Base-by-base conservation (phyloP, 2,329 filamentous ascomycete species). In the Hypoxylon sp. region DNA sequence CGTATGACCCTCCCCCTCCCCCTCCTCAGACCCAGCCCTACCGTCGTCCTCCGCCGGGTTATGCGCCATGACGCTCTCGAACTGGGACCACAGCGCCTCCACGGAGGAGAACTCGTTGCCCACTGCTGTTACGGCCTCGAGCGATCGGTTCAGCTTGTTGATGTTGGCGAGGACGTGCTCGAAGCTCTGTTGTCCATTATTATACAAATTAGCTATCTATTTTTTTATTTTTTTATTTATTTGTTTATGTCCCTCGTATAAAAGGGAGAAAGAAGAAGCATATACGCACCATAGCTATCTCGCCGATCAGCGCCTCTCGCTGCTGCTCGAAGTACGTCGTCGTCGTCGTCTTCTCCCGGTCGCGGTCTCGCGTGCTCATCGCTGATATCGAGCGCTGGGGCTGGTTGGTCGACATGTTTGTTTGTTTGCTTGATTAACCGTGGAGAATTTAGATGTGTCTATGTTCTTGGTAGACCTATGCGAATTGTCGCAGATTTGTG, bases 21-120 rank as follows among this genome's bases (percentile, higher is more conserved):
- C 64, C 13, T 41, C 59, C 7, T 42, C 40, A 3, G 32, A 29
- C n/a, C 17, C 43, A 13, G 32, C 34, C 23, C 65, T 57, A 45
- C 44, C 57, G 35, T 67, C 64, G 32, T 74, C 75, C 2, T 75
- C 64, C 35, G 74, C 75, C 2, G 75, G 73, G 47, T 88, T 81
- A 65, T 88, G 90, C 6, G 84, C 90, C 92, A 97, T 97, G 63
- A 97, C 92, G 61, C 87, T 89, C 75, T 99, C 94, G 67, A 99
- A 97, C 66, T 96, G 91, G 27, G 90, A 95, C 94, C 94, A 99
- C 11, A 99, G 80, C 20, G 91, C 91, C 72, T 99, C 94, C 31
- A 99, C 94, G 3, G 91, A 92, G n/a, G 89, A 87, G 73, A 99
- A 97, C 67, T 99, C 94, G 72, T 96, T 96, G 26, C 94, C 94